phyloP scores from a whole-genome alignment of 345 rosid genomes.

The Rhodomyrtus tomentosa region DNA sequence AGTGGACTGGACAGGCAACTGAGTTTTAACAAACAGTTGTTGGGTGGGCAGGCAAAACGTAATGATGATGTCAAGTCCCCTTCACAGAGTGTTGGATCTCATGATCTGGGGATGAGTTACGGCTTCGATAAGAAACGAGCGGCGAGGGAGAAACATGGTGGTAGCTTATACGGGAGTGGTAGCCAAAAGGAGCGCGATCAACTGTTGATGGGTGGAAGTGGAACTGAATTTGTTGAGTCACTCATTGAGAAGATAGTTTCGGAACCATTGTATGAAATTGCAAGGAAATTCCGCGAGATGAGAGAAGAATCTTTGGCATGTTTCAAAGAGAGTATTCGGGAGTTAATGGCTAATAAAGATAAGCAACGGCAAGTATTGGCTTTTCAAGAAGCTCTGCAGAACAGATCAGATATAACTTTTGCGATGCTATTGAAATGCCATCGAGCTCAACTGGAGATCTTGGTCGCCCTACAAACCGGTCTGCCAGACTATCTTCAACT shows the following conservation, averaged over 20 bases:
- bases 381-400: slow-evolving; percentile 45
- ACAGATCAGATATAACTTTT: slow-evolving; percentile 50
- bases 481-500: slow-evolving; percentile 54
- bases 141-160: slow-evolving; percentile 39
- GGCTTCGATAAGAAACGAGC: slow-evolving; percentile 54
- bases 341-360: slow-evolving; percentile 54
- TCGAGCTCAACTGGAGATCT: slow-evolving; percentile 69
- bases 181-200: slow-evolving; percentile 49
- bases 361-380: slow-evolving; percentile 43
- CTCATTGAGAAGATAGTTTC: slow-evolving; percentile 53
- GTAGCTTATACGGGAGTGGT: slow-evolving; percentile 46
- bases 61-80: slow-evolving; percentile 49
- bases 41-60: slow-evolving; percentile 15
- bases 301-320: slow-evolving; percentile 40
- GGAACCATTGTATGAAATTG: slow-evolving; percentile 66
- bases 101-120: slow-evolving; percentile 48
- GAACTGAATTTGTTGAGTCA: slow-evolving; percentile 64
- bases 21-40: slow-evolving; percentile 45
- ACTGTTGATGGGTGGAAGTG: slow-evolving; percentile 26
- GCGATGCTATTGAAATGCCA: slow-evolving; percentile 54
- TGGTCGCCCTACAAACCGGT: slow-evolving; percentile 76
- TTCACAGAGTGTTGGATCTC: slow-evolving; percentile 54
- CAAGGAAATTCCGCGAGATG: slow-evolving; percentile 74
- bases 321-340: slow-evolving; percentile 69
- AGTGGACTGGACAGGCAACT: slow-evolving; percentile 60